Percentiles rank a stretch among this genome's conserved stretches.
Evolutionary conservation across 768 basidiomycete genomes (phyloP).

Genomic region (Dentipellis fragilis): DNA sequence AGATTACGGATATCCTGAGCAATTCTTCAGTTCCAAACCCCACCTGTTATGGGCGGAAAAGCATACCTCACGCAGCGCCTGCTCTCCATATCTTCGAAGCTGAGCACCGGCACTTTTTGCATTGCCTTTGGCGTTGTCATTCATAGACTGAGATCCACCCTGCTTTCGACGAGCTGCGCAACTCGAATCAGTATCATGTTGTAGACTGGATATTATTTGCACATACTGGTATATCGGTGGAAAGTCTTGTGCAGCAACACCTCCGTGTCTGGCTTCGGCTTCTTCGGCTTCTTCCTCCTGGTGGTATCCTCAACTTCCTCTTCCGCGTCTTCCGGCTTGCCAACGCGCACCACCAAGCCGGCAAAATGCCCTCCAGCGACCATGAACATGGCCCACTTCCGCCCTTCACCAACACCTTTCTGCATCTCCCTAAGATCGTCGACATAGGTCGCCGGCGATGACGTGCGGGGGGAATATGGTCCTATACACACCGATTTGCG

Average conservation of each 20-base stretch:
- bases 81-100: constrained; percentile 91
- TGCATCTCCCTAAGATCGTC: constrained; percentile 61
- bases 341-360: constrained; percentile 75
- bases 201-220: not conserved
- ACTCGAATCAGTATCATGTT: not conserved
- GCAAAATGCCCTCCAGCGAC: constrained; percentile 97
- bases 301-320: constrained; percentile 23
- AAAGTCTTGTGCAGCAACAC: constrained; percentile 90
- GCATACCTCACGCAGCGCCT: constrained; percentile 78
- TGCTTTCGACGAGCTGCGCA: constrained; percentile 85
- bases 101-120: constrained; percentile 92
- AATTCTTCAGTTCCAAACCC: not conserved
- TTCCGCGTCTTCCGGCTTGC: constrained; percentile 32
- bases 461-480: constrained; percentile 51
- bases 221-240: constrained; percentile 94
- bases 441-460: constrained; percentile 38
- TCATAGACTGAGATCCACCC: constrained; percentile 86
- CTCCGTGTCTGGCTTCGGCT: constrained; percentile 68
- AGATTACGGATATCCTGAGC: constrained; percentile 79
- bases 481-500: constrained; percentile 85
- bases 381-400: constrained; percentile 94
- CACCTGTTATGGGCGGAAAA: not conserved
- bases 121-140: constrained; percentile 87
- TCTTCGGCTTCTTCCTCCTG: constrained; percentile 36
- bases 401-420: constrained; percentile 34